phyloP scores from a whole-genome alignment of 495 filamentous ascomycete genomes.

The Aspergillus saccharolyticus region DNA sequence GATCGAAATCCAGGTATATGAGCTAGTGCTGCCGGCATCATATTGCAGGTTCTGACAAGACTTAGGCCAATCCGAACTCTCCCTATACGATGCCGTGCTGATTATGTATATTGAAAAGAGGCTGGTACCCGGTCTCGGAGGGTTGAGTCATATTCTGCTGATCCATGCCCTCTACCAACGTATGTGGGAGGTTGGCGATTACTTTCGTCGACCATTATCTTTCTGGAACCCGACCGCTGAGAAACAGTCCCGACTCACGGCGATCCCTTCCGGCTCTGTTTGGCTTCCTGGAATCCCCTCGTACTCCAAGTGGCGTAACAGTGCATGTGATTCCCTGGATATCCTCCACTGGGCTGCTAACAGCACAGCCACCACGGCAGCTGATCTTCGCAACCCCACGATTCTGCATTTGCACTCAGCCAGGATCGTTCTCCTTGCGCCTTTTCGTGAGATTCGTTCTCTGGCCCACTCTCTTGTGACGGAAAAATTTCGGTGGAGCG shows the following conservation, averaged over 20 bases:
- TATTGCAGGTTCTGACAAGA: neutral
- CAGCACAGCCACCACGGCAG: conserved; percentile 37
- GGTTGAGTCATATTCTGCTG: conserved; percentile 44
- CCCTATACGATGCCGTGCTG: conserved; percentile 42
- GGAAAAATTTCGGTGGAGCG: conserved; percentile 27
- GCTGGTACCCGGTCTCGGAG: conserved; percentile 36
- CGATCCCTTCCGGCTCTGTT: conserved; percentile 36
- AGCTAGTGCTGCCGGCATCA: neutral
- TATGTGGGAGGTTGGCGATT: conserved; percentile 48
- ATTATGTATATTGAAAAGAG: conserved; percentile 48
- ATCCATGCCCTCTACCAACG: conserved; percentile 48
- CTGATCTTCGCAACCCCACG: conserved; percentile 47
- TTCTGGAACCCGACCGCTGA: conserved; percentile 47
- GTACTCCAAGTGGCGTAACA: conserved; percentile 52
- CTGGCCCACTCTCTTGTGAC: conserved; percentile 30
- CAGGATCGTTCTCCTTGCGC: conserved; percentile 35
- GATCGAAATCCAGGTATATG: conserved; percentile 23
- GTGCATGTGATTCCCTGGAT: conserved; percentile 50
- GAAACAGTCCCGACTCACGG: conserved; percentile 35
- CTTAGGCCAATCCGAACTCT: conserved; percentile 26
- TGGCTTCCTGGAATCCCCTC: conserved; percentile 48
- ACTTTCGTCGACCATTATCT: conserved; percentile 42
- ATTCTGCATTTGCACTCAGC: conserved; percentile 50
- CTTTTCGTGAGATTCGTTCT: conserved; percentile 37
- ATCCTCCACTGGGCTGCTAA: conserved; percentile 53